Base-by-base conservation (phyloP, 306 rosid genomes). In the Purshia tridentata region DNA sequence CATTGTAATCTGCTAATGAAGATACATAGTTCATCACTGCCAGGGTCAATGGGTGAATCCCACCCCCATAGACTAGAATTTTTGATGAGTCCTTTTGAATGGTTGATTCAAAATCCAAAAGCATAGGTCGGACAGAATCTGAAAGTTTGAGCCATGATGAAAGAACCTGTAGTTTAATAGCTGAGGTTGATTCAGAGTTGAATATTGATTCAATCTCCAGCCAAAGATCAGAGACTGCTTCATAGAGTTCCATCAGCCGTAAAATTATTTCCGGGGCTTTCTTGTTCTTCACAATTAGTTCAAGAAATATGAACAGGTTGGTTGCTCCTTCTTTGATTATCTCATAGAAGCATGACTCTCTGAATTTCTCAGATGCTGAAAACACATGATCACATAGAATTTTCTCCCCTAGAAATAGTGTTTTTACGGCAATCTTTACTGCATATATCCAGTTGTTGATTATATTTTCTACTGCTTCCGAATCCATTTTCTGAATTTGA, bases 361-460 rank as follows among this genome's bases (percentile, higher is more conserved):
- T 57, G 67, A 84, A 77, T 29, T 67, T 77, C 20, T 67, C 68
- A 4, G 88, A 86, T 15, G 81, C 70, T 53, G 88, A 77, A 61
- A 86, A 81, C 55, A 86, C 86, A 42, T 81, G 76, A 65, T 86
- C 86, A 19, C 88, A 86, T 9, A 86, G 77, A 40, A 77, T 44
- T 72, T 57, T 84, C 56, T 86, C 88, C 4, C 88, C 88, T 37
- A 9, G 69, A 64, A 84, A 84, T 50, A 84, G 70, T 45, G 75
- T 74, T 49, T 73, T 84, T 73, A 84, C 83, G 9, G 86, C 76
- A 45, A 84, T 35, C 65, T 64, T 86, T 2, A 62, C 66, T 16
- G 79, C 84, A 0, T 67, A 53, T 35, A 81, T 61, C 91, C 91
- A 86, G 23, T 41, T 81, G 67, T 52, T 84, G 72, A 79, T 72